phyloP scores from a whole-genome alignment of 495 filamentous ascomycete species.

The Aspergillus saccharolyticus region DNA sequence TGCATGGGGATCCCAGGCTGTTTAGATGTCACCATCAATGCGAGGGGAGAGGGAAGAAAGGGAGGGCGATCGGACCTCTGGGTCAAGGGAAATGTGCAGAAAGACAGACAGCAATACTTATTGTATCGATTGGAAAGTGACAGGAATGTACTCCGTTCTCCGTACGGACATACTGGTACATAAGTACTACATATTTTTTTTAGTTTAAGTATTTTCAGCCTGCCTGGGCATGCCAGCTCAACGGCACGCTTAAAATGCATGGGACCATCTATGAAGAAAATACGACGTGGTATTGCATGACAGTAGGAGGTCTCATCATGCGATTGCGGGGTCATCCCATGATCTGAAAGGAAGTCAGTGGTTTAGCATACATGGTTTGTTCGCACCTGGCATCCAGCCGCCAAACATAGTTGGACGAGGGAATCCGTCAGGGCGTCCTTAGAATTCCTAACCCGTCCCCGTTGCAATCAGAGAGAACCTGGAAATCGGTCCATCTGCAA shows the following conservation, averaged over 20 bases:
- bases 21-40: slow-evolving; percentile 9
- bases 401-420: background rate
- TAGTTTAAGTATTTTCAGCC: background rate
- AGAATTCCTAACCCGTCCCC: background rate
- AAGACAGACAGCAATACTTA: too few species aligned
- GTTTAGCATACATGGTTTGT: background rate
- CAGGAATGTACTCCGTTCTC: background rate
- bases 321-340: background rate
- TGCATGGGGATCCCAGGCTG: slow-evolving; percentile 10
- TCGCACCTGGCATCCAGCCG: background rate
- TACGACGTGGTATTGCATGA: slow-evolving; percentile 8
- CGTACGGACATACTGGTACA: background rate
- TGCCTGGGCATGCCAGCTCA: background rate
- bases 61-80: background rate
- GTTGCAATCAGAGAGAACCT: slow-evolving; percentile 4
- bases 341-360: background rate
- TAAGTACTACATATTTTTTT: too few species aligned
- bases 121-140: background rate
- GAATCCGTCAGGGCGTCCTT: background rate
- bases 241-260: background rate
- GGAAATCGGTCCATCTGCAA: slow-evolving; percentile 14
- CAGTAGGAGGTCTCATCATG: background rate
- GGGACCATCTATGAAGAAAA: slow-evolving; percentile 2
- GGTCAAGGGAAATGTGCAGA: background rate
- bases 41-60: background rate